Conservation (phyloP, 768 basidiomycete species). For the Boletus edulis region DNA sequence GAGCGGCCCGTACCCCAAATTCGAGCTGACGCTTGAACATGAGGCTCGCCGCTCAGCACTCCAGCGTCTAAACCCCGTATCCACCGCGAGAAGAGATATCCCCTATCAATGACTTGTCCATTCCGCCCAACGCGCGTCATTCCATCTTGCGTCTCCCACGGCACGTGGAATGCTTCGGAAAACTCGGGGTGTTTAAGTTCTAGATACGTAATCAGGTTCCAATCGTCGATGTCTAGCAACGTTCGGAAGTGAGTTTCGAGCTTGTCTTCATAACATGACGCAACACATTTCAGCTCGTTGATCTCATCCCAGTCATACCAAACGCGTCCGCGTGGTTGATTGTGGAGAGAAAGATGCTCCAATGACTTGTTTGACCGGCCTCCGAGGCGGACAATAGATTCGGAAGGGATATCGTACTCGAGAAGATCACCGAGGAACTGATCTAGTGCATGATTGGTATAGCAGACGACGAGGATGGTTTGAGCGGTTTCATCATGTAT, state of each 20-base stretch:
- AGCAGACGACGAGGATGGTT: conserved; percentile 65
- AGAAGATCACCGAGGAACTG: conserved; percentile 63
- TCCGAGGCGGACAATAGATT: conserved; percentile 53
- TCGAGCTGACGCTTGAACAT: conserved; percentile 24
- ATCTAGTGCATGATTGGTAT: conserved; percentile 72
- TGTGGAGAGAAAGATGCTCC: conserved; percentile 42
- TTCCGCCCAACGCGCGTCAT: conserved; percentile 43
- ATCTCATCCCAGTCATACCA: conserved; percentile 3
- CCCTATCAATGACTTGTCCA: conserved; percentile 35
- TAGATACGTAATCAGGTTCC: conserved; percentile 39
- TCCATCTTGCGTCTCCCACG: conserved; percentile 36
- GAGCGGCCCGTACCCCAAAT: conserved; percentile 40
- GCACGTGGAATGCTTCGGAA: conserved; percentile 44
- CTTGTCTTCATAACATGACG: conserved; percentile 34
- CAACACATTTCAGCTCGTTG: conserved; percentile 27
- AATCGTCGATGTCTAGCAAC: conserved; percentile 25
- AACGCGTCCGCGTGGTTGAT: background rate
- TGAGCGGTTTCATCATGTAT: conserved; percentile 45
- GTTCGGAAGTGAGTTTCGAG: background rate
- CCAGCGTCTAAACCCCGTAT: conserved; percentile 41
- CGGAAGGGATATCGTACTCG: conserved; percentile 49
- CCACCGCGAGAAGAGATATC: conserved; percentile 53
- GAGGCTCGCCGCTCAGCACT: conserved; percentile 30
- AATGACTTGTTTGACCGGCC: conserved; percentile 51
- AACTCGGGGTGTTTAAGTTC: conserved; percentile 45